Conservation (phyloP, 805 yeast genomes). For the Ogataea henricii region DNA sequence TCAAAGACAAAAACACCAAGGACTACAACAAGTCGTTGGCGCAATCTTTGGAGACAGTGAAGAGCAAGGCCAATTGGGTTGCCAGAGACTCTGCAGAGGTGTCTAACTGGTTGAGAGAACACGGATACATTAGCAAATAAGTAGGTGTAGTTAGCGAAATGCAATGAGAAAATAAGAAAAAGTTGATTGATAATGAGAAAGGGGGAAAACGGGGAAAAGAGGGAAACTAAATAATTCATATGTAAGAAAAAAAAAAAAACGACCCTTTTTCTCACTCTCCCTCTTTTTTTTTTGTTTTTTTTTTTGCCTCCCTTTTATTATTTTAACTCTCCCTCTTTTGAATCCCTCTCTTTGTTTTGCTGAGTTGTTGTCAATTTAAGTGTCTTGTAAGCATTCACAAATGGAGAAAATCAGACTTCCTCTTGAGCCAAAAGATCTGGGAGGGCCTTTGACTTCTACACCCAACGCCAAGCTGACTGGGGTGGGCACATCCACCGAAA, state of each 20-base stretch:
- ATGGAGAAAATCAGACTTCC: constrained; percentile 2
- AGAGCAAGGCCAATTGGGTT: constrained; percentile 56
- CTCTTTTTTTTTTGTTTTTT: background rate
- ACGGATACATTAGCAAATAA: constrained; percentile 23
- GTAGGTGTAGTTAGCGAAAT: background rate
- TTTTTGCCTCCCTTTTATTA: background rate
- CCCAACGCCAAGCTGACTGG: background rate
- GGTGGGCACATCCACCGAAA: background rate
- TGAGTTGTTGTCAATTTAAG: no score
- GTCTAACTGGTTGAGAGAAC: constrained; percentile 43
- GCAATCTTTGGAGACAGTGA: constrained; percentile 59
- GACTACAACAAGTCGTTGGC: constrained; percentile 61
- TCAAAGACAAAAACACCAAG: constrained; percentile 48
- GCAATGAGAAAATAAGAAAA: no score
- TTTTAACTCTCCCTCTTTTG: background rate
- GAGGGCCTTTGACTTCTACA: constrained; percentile 2
- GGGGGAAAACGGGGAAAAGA: background rate
- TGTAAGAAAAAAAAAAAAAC: background rate
- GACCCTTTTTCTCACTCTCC: background rate
- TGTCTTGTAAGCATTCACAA: background rate
- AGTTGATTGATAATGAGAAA: no score
- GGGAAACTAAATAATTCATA: background rate
- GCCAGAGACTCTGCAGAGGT: constrained; percentile 51
- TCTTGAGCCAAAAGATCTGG: background rate
- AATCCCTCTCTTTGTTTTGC: background rate